Evolutionary conservation across 352 stramenopile genomes (phyloP).

Genomic region (Phytophthora boehmeriae): DNA sequence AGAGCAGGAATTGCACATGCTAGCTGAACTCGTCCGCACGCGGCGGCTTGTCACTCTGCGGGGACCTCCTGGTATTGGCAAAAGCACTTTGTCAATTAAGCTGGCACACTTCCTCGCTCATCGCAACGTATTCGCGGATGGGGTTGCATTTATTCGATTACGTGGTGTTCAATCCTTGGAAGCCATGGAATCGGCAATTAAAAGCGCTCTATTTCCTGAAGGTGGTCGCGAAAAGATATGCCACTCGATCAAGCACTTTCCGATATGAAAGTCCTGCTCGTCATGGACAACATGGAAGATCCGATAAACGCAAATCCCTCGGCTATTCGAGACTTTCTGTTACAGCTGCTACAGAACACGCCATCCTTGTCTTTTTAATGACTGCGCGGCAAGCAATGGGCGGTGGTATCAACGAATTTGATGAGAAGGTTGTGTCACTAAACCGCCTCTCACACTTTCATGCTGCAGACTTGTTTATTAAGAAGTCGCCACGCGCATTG

Average conservation of each 20-base stretch:
- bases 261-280: conserved; percentile 65
- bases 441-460: conserved; percentile 77
- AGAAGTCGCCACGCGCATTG: conserved; percentile 71
- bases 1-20: conserved; percentile 75
- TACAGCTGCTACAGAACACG: conserved; percentile 70
- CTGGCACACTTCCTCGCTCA: conserved; percentile 77
- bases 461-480: conserved; percentile 77
- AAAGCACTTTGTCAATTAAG: conserved; percentile 77
- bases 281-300: conserved; percentile 88
- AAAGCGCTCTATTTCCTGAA: conserved; percentile 67
- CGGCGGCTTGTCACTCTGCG: conserved; percentile 74
- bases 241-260: conserved; percentile 59
- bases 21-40: conserved; percentile 61
- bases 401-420: conserved; percentile 68
- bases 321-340: conserved; percentile 60
- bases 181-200: conserved; percentile 77
- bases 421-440: conserved; percentile 83
- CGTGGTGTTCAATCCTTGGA: conserved; percentile 73
- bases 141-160: conserved; percentile 75
- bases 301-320: conserved; percentile 71
- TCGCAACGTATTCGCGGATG: conserved; percentile 72
- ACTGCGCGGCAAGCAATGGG: conserved; percentile 77
- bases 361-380: conserved; percentile 71
- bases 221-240: conserved; percentile 63
- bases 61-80: conserved; percentile 77